A percentile compares a stretch with the other conserved stretches of the same genome.
Evolutionary conservation across 2,329 filamentous ascomycete genomes (phyloP).

Genomic region (Colletotrichum sp.): DNA sequence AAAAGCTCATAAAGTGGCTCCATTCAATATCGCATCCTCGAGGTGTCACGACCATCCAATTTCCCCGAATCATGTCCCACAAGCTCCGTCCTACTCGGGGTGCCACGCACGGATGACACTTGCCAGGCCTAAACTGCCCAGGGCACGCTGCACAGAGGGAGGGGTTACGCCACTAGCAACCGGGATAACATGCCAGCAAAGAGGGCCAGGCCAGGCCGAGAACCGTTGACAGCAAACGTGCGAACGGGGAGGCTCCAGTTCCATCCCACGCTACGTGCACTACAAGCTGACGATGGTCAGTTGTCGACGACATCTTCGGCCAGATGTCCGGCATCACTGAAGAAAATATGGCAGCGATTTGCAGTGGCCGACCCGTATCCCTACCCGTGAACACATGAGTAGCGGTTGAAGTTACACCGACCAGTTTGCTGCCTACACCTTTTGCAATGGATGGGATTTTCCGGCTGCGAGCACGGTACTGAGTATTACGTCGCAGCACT

Average conservation of each 20-base stretch:
- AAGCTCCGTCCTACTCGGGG: neutral
- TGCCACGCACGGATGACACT: constrained; percentile 15
- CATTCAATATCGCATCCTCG: constrained; percentile 1
- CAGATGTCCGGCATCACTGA: constrained; percentile 8
- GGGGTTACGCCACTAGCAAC: neutral
- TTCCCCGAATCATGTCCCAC: constrained; percentile 22
- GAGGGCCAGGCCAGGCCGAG: constrained; percentile 6
- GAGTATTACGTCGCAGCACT: neutral
- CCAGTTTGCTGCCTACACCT: neutral
- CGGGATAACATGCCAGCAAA: neutral
- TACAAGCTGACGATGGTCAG: neutral
- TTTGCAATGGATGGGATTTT: neutral
- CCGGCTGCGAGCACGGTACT: neutral
- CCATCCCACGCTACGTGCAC: neutral
- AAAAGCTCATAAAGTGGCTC: constrained; percentile 1
- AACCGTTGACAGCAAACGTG: constrained; percentile 5
- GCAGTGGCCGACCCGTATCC: neutral
- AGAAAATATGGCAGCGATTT: neutral
- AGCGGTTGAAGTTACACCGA: neutral
- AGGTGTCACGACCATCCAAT: constrained; percentile 10
- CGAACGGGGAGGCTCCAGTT: constrained; percentile 1
- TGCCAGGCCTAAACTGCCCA: neutral
- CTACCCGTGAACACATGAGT: neutral
- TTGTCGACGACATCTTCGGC: neutral
- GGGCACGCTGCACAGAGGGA: neutral